Evolutionary conservation across 768 basidiomycete genomes (phyloP).

Genomic region (Chlorophyllum brunneum): DNA sequence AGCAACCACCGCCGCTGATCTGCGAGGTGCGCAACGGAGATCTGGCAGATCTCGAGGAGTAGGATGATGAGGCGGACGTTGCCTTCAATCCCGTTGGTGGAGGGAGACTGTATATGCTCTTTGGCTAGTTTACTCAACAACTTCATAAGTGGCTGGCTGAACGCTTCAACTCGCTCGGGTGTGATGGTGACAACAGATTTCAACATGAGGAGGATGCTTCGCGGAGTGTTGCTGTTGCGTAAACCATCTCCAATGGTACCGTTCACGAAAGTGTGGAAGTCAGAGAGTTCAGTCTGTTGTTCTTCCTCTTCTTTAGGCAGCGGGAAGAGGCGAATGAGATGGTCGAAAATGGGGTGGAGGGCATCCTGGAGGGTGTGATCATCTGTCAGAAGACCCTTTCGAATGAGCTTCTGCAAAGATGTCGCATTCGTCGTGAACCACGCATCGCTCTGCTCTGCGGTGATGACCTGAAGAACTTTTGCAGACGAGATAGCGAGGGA

Average conservation of each 20-base stretch:
- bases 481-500: slow-evolving; percentile 74
- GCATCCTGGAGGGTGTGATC: slow-evolving; percentile 79
- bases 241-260: slow-evolving; percentile 75
- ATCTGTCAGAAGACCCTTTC: slow-evolving; percentile 81
- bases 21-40: slow-evolving; percentile 74
- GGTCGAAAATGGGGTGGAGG: slow-evolving; percentile 78
- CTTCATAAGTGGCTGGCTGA: slow-evolving; percentile 72
- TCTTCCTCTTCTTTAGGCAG: slow-evolving; percentile 77
- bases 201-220: slow-evolving; percentile 83
- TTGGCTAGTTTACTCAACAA: slow-evolving; percentile 82
- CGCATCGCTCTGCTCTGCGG: slow-evolving; percentile 73
- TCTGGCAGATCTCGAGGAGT: slow-evolving; percentile 85
- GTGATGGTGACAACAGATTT: slow-evolving; percentile 78
- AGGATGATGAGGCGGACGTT: slow-evolving; percentile 63
- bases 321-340: slow-evolving; percentile 72
- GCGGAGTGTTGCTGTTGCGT: slow-evolving; percentile 65
- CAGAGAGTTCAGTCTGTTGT: slow-evolving; percentile 63
- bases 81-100: slow-evolving; percentile 50
- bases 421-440: slow-evolving; percentile 78
- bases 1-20: slow-evolving; percentile 85
- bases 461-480: slow-evolving; percentile 84
- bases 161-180: slow-evolving; percentile 82
- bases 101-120: slow-evolving; percentile 70
- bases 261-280: slow-evolving; percentile 77
- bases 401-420: slow-evolving; percentile 76